Evolutionary conservation across 2,329 filamentous ascomycete species (phyloP).

Genomic region (Aspergillus chevalieri): DNA sequence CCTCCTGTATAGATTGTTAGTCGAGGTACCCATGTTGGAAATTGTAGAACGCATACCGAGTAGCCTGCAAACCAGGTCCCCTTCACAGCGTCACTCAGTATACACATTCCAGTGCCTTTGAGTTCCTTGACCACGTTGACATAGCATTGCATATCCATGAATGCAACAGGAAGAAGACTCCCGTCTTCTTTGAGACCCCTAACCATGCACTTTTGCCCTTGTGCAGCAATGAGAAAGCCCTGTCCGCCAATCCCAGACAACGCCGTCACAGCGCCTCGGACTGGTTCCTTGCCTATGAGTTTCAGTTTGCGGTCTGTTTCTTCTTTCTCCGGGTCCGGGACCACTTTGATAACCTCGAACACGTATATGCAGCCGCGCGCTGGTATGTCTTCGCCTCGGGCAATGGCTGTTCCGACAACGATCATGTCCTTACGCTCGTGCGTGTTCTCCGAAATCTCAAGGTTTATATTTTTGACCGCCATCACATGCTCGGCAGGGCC

Average conservation of each 20-base stretch:
- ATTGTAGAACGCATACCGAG: slow-evolving; percentile 46
- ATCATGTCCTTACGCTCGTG: slow-evolving; percentile 79
- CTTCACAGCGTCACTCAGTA: slow-evolving; percentile 86
- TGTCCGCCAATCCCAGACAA: slow-evolving; percentile 79
- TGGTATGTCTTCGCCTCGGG: slow-evolving; percentile 85
- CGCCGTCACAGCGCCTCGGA: slow-evolving; percentile 85
- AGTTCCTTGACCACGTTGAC: slow-evolving; percentile 81
- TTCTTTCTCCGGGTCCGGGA: slow-evolving; percentile 76
- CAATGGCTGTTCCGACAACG: slow-evolving; percentile 75
- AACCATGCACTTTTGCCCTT: slow-evolving; percentile 97
- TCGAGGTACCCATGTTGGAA: neutral
- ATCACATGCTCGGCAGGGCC: slow-evolving; percentile 71
- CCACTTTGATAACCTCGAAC: slow-evolving; percentile 85
- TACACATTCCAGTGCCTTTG: slow-evolving; percentile 72
- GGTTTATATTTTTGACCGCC: slow-evolving; percentile 72
- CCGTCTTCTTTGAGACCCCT: slow-evolving; percentile 93
- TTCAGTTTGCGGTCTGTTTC: slow-evolving; percentile 84
- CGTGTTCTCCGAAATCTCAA: slow-evolving; percentile 87
- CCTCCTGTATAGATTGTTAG: slow-evolving; percentile 51
- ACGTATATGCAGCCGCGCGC: slow-evolving; percentile 81
- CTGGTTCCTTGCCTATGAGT: slow-evolving; percentile 80
- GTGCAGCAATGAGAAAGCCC: slow-evolving; percentile 80
- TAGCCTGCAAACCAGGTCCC: slow-evolving; percentile 96
- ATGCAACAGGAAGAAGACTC: slow-evolving; percentile 84
- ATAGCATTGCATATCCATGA: slow-evolving; percentile 96